A percentile compares a stretch with the other conserved stretches of the same genome.
phyloP scores from a whole-genome alignment of 495 filamentous ascomycete species.

The Talaromyces borbonicus region DNA sequence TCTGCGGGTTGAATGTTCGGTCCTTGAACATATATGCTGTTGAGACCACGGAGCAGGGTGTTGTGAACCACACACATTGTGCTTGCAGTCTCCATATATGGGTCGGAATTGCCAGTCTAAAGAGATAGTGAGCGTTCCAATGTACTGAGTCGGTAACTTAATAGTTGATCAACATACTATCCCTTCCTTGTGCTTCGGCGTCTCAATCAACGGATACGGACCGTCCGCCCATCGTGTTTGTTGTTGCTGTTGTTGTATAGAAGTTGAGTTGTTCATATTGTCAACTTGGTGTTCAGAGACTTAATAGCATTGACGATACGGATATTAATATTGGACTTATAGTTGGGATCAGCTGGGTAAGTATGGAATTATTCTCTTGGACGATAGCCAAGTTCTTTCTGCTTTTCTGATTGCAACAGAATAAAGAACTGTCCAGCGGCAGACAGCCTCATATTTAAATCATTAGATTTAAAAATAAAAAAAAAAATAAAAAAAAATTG shows the following conservation, averaged over 20 bases:
- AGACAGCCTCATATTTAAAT: slow-evolving; percentile 5
- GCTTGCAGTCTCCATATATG: slow-evolving; percentile 6
- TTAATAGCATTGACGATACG: background rate
- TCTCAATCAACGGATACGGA: slow-evolving; percentile 3
- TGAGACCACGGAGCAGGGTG: slow-evolving; percentile 2
- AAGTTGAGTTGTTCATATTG: background rate
- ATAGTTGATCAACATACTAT: background rate
- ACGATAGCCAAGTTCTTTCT: background rate
- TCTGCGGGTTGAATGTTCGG: slow-evolving; percentile 1
- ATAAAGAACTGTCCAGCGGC: background rate
- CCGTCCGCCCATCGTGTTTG: slow-evolving; percentile 3
- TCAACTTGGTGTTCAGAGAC: background rate
- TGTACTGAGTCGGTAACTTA: background rate
- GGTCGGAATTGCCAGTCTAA: background rate
- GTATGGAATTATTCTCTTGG: background rate
- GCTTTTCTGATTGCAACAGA: background rate
- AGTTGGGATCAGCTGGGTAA: background rate
- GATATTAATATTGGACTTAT: background rate
- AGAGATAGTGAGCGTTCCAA: background rate
- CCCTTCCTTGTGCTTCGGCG: slow-evolving; percentile 5
- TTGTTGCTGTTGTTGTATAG: background rate
- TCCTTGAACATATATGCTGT: slow-evolving; percentile 6
- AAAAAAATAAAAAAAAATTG: background rate
- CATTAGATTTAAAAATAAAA: background rate
- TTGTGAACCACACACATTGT: slow-evolving; percentile 7